A percentile compares a stretch with the other conserved stretches of the same genome.
Evolutionary conservation across 2,329 filamentous ascomycete genomes (phyloP).

Genomic region (Stachybotrys elegans): DNA sequence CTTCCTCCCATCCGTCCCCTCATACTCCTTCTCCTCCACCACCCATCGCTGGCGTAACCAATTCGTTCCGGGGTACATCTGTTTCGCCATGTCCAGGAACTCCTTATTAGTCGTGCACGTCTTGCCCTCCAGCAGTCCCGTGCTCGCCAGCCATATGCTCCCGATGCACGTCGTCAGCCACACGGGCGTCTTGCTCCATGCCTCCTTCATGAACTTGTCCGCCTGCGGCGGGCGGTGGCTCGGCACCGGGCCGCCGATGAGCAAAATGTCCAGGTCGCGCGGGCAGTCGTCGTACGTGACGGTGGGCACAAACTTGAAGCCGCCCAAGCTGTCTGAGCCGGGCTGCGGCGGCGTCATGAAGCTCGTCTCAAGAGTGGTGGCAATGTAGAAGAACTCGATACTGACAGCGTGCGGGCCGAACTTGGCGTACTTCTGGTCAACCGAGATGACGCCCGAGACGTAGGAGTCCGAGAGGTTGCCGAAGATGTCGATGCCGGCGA

Average conservation of each 20-base stretch:
- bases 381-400: constrained; percentile 17
- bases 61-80: not conserved
- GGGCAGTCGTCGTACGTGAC: constrained; percentile 34
- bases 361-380: constrained; percentile 25
- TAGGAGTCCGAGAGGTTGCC: constrained; percentile 20
- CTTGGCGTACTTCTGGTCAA: not conserved
- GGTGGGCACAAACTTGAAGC: constrained; percentile 27
- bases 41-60: not conserved
- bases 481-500: constrained; percentile 33
- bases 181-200: constrained; percentile 24
- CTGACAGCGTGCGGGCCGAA: not conserved
- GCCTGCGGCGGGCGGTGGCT: constrained; percentile 24
- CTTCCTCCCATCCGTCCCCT: constrained; percentile 20
- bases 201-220: constrained; percentile 29
- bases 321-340: too few relatives aligned
- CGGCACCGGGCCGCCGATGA: constrained; percentile 30
- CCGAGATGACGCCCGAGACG: constrained; percentile 6
- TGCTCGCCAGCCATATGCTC: constrained; percentile 30
- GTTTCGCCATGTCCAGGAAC: not conserved
- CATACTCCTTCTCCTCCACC: not conserved
- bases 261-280: constrained; percentile 33
- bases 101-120: constrained; percentile 32
- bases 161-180: constrained; percentile 34
- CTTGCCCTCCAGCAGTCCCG: constrained; percentile 29
- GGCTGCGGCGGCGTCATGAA: constrained; percentile 22